These are phyloP conservation scores for Ligustrum vulgare DNA, from an alignment of 257 asterid genomes.

Conservation along the genomic window DNA sequence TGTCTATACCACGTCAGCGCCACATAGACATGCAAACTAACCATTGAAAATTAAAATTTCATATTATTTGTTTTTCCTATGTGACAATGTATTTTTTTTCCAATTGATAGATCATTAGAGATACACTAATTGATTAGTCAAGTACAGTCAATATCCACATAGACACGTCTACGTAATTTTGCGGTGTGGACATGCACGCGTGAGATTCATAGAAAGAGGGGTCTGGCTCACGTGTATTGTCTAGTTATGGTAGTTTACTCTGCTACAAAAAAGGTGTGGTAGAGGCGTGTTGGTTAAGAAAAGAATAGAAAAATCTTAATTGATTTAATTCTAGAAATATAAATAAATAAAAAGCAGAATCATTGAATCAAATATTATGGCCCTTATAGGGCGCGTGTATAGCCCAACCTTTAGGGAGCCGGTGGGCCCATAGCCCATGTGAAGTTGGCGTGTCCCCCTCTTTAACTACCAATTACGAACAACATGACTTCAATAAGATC, in stretches of 20 bases:
- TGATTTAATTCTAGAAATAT: not conserved
- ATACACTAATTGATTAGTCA: too few relatives aligned
- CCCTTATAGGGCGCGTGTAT: slow-evolving; percentile 27
- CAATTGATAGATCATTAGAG: too few relatives aligned
- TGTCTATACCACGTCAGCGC: too few relatives aligned
- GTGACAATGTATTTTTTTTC: too few relatives aligned
- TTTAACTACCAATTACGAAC: slow-evolving; percentile 16
- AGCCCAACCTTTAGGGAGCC: slow-evolving; percentile 36
- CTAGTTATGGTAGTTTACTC: slow-evolving; percentile 9
- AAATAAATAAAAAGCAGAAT: not conserved
- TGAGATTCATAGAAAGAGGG: not conserved
- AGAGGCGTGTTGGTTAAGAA: slow-evolving; percentile 12
- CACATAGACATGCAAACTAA: too few relatives aligned
- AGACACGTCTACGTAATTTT: not conserved
- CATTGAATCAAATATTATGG: not conserved
- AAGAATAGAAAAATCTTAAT: slow-evolving; percentile 7
- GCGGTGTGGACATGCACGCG: not conserved
- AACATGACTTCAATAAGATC: not conserved
- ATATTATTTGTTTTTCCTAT: too few relatives aligned
- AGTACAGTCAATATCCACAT: not conserved
- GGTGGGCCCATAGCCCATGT: slow-evolving; percentile 50
- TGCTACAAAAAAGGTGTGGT: not conserved
- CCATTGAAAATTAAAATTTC: too few relatives aligned
- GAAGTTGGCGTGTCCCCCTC: slow-evolving; percentile 23
- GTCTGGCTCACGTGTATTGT: slow-evolving; percentile 40